phyloP scores from a whole-genome alignment of 306 rosid genomes.

The Prunus padus region DNA sequence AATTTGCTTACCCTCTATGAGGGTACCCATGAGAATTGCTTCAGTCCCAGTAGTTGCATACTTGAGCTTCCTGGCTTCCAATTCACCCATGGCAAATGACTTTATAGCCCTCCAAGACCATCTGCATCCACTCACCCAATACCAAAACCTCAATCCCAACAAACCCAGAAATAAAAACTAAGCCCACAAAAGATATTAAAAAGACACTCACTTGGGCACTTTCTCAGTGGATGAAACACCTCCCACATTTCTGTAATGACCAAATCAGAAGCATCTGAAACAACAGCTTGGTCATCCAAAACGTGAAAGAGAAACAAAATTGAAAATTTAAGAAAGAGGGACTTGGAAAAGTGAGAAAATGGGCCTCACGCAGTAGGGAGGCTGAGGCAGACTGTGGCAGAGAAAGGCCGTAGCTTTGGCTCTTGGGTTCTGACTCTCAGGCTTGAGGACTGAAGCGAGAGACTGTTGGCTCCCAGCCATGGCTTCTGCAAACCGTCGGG shows the following conservation, averaged over 20 bases:
- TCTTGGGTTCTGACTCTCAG: constrained; percentile 30
- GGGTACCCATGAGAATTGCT: constrained; percentile 75
- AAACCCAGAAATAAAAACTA: not conserved
- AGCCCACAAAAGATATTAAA: not conserved
- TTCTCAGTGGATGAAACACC: constrained; percentile 40
- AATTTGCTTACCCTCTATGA: constrained; percentile 52
- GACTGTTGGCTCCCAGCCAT: constrained; percentile 44
- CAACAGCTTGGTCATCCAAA: constrained; percentile 27
- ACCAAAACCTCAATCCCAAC: constrained; percentile 16
- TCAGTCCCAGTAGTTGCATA: constrained; percentile 62
- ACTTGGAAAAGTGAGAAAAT: constrained; percentile 5
- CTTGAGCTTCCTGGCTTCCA: constrained; percentile 77
- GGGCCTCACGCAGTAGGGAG: constrained; percentile 69
- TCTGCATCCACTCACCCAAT: constrained; percentile 35
- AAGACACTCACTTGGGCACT: constrained; percentile 55
- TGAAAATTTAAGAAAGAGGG: not conserved
- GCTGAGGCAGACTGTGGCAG: constrained; percentile 49
- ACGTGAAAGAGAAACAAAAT: not conserved
- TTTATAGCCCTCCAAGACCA: constrained; percentile 81
- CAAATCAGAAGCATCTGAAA: constrained; percentile 46
- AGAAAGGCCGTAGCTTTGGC: constrained; percentile 37
- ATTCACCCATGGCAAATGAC: constrained; percentile 61
- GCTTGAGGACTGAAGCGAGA: constrained; percentile 30
- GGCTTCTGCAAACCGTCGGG: constrained; percentile 23
- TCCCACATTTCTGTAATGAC: constrained; percentile 54